Base-by-base conservation (phyloP, 2,329 filamentous ascomycete species). In the Fusarium miscanthi region DNA sequence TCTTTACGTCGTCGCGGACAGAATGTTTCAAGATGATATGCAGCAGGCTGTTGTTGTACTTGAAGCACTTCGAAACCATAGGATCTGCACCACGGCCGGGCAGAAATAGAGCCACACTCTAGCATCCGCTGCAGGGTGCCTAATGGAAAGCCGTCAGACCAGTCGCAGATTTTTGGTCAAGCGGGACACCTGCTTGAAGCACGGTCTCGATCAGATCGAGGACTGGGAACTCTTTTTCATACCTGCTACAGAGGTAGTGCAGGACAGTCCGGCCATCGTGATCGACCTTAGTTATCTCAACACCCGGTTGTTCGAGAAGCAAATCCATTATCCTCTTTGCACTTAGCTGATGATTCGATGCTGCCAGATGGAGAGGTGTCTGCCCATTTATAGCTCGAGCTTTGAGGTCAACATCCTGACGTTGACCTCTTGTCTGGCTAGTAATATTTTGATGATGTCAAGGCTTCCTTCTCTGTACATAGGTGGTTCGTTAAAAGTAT, bases 281-380 rank as follows among this genome's bases (percentile, higher is more conserved):
- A 45, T 67, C 72, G 4, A 21, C 13, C 21, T 53, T 58, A 8
- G 42, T 46, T 48, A 45, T 41, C 21, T 41, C 14, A 40, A 43
- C 23, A 43, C 42, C 23, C 17, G 30, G 23, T 16, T 67, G n/a
- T 23, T 51, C 17, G 8, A 69, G 48, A 25, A 69, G 57, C 31
- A 40, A 30, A 13, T 25, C 6, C 49, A 69, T 46, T 35, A 69
- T n/a, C 49, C 40, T 41, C 19, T 41, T 23, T 14, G 31, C 49
- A 51, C 41, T 14, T 17, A 10, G 23, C 23, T 19, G 45, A 27
- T 5, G 16, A 23, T 42, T 53, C 7, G 31, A 38, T 31, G 51
- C 38, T 59, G 63, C 40, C 5, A 66, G 25, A 14, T 74, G 64
- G 11, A 72, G 27, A 40, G 71, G 42, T 21, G 54, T 63, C 42